Conservation (phyloP, 2,329 filamentous ascomycete genomes). For the Fusarium sp. region DNA sequence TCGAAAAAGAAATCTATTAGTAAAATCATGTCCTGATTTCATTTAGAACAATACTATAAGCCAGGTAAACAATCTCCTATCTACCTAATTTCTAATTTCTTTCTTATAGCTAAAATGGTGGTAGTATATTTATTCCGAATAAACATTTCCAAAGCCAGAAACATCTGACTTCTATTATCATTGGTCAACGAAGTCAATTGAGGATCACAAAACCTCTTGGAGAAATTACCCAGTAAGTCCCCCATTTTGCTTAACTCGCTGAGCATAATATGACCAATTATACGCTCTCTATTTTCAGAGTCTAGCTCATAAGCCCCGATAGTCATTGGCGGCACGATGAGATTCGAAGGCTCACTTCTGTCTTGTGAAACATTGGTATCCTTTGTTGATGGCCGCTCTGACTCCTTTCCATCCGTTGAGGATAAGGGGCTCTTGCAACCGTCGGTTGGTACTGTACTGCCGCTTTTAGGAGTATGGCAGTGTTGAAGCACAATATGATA, state of each 20-base stretch:
- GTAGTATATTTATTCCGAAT: slow-evolving; percentile 10
- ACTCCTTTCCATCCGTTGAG: neutral
- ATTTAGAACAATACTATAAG: no score
- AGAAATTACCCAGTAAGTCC: neutral
- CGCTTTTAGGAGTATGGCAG: neutral
- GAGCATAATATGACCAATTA: slow-evolving; percentile 13
- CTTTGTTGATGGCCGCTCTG: neutral
- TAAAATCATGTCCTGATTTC: no score
- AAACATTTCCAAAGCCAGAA: slow-evolving; percentile 14
- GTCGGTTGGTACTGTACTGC: neutral
- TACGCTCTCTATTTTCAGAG: slow-evolving; percentile 12
- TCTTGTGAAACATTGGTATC: neutral
- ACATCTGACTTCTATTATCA: slow-evolving; percentile 8
- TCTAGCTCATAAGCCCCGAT: slow-evolving; percentile 15
- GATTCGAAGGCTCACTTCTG: neutral
- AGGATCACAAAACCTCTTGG: slow-evolving; percentile 15
- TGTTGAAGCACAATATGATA: slow-evolving; percentile 11
- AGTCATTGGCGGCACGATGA: slow-evolving; percentile 13
- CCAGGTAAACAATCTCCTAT: neutral
- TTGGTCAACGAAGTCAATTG: neutral
- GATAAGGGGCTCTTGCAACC: neutral
- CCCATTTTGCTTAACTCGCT: slow-evolving; percentile 16
- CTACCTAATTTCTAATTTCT: slow-evolving; percentile 3
- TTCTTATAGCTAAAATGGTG: slow-evolving; percentile 1
- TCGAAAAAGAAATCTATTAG: no score